phyloP scores from a whole-genome alignment of 495 filamentous ascomycete species.

The Xylaria sp. region DNA sequence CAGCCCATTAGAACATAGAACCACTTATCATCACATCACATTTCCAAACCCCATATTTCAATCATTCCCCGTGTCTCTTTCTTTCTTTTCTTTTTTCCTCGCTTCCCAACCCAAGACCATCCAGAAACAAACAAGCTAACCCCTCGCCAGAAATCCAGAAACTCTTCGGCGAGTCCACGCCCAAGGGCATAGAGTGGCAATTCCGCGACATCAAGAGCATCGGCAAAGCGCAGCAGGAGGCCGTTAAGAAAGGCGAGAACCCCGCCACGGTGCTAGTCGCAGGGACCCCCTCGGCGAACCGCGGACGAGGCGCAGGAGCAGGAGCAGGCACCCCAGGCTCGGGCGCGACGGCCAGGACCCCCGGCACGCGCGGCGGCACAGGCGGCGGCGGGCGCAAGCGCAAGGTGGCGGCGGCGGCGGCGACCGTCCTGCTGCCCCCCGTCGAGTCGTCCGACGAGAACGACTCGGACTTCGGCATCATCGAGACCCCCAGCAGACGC shows the following conservation, averaged over 20 bases:
- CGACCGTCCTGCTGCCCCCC: constrained; percentile 6
- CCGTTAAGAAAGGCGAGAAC: constrained; percentile 40
- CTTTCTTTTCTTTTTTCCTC: no score
- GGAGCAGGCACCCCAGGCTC: constrained; percentile 34
- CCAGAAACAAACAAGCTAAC: background rate
- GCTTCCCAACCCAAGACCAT: background rate
- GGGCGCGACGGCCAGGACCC: constrained; percentile 11
- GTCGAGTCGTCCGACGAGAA: constrained; percentile 37
- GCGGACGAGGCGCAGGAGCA: constrained; percentile 9
- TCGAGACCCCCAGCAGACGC: constrained; percentile 32
- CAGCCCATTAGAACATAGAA: background rate
- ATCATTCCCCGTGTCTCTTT: background rate
- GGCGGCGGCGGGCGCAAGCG: constrained; percentile 27
- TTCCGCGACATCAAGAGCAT: constrained; percentile 54
- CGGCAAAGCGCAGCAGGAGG: constrained; percentile 45
- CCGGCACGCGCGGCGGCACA: background rate
- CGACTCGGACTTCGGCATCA: constrained; percentile 29
- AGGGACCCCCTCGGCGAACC: constrained; percentile 19
- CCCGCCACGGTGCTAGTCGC: constrained; percentile 30
- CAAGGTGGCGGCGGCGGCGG: constrained; percentile 10
- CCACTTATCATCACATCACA: background rate
- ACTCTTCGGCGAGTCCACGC: constrained; percentile 52
- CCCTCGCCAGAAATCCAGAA: constrained; percentile 48
- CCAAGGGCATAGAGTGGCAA: constrained; percentile 53
- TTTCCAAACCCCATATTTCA: background rate